Evolutionary conservation across 192 early-diverging fungal genomes (phyloP).

Genomic region (Gaertneriomyces semiglobifer): DNA sequence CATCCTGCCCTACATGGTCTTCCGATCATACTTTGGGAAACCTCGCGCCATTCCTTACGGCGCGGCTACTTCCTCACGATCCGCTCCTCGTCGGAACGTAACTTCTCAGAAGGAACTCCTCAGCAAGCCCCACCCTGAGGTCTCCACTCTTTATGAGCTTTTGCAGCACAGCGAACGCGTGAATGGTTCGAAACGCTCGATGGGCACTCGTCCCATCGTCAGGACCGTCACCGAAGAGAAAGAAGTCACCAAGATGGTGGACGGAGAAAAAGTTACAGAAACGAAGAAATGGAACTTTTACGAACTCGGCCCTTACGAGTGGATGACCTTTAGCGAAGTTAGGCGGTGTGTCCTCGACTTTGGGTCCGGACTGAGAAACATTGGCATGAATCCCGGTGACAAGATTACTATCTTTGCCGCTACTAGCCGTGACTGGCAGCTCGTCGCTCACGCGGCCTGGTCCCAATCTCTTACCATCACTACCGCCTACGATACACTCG

Average conservation of each 20-base stretch:
- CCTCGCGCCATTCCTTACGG: constrained; percentile 27
- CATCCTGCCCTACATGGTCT: constrained; percentile 29
- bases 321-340: constrained; percentile 73
- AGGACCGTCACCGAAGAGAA: constrained; percentile 72
- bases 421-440: constrained; percentile 60
- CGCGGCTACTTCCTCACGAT: constrained; percentile 18
- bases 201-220: constrained; percentile 70
- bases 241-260: constrained; percentile 54
- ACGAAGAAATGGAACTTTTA: constrained; percentile 83
- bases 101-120: constrained; percentile 3
- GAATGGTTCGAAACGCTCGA: constrained; percentile 56
- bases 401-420: constrained; percentile 46
- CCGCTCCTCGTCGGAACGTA: constrained; percentile 25
- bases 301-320: constrained; percentile 74
- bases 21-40: constrained; percentile 28
- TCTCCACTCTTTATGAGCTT: constrained; percentile 72
- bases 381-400: constrained; percentile 53
- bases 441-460: constrained; percentile 60
- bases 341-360: constrained; percentile 48
- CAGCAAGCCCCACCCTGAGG: constrained; percentile 27
- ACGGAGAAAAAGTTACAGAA: constrained; percentile 57
- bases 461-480: constrained; percentile 71
- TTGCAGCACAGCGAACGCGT: constrained; percentile 53
- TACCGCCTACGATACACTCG: constrained; percentile 76
- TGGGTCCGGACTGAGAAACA: constrained; percentile 69